Conservation (phyloP, 805 yeast species). For the Hanseniaspora jakobsenii region DNA sequence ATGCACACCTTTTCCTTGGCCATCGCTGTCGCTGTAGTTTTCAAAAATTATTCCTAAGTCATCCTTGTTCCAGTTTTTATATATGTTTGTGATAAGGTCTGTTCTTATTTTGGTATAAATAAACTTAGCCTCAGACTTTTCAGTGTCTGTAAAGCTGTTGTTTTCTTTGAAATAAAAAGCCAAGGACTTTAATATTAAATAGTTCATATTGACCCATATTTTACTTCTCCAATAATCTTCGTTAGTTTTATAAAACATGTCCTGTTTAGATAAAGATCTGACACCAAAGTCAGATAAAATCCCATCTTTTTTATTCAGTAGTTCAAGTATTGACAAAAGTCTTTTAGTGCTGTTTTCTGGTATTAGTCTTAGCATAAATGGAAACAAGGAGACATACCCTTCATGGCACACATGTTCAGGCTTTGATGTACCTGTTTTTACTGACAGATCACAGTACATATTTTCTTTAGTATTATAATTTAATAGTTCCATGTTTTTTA, state of each 20-base stretch:
- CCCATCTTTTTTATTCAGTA: conserved; percentile 56
- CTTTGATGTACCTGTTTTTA: conserved; percentile 55
- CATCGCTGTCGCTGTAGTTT: conserved; percentile 69
- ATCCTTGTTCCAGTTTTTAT: conserved; percentile 54
- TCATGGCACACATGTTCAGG: conserved; percentile 68
- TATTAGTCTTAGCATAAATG: conserved; percentile 63
- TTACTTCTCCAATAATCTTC: conserved; percentile 97
- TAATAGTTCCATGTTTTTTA: conserved; percentile 51
- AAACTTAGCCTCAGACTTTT: conserved; percentile 27
- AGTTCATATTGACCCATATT: conserved; percentile 86
- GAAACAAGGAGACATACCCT: conserved; percentile 80
- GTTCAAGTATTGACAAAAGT: conserved; percentile 40
- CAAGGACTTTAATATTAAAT: conserved; percentile 61
- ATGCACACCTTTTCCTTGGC: conserved; percentile 67
- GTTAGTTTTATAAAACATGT: conserved; percentile 53
- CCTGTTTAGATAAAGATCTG: conserved; percentile 62
- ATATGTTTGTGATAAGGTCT: conserved; percentile 59
- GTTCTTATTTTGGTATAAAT: conserved; percentile 49
- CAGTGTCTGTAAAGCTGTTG: background rate
- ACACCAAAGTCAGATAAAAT: conserved; percentile 72
- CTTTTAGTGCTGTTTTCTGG: conserved; percentile 35
- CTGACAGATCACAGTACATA: conserved; percentile 72
- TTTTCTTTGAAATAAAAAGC: conserved; percentile 35
- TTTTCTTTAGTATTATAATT: conserved; percentile 67
- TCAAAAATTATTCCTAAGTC: conserved; percentile 69